These are phyloP conservation scores for Rhodofomes roseus DNA, from an alignment of 1,284 basidiomycete genomes.

Conservation along the genomic window DNA sequence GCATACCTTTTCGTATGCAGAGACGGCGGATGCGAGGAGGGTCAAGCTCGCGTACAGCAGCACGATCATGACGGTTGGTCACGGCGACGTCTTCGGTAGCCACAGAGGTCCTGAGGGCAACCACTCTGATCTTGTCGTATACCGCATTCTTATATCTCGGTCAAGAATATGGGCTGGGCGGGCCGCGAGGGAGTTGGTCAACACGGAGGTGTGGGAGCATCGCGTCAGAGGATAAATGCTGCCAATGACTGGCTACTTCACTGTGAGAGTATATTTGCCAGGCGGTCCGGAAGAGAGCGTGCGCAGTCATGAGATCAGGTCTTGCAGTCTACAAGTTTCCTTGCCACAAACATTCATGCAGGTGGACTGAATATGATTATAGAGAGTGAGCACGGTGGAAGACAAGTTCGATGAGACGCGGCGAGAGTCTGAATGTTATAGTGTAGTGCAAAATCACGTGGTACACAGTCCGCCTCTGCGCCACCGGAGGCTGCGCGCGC, in stretches of 20 bases:
- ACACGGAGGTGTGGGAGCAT: neutral
- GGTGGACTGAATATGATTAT: no score
- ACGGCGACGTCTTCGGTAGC: no score
- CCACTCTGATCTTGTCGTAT: no score
- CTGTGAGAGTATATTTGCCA: neutral
- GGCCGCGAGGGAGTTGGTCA: neutral
- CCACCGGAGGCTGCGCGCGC: neutral
- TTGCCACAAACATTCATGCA: no score
- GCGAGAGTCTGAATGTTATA: neutral
- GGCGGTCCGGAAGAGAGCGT: neutral
- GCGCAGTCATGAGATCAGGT: neutral
- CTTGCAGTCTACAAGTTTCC: no score
- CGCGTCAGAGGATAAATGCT: neutral
- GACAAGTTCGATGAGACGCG: neutral
- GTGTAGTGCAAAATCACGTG: neutral
- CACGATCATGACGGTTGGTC: neutral
- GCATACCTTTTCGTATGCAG: conserved; percentile 19
- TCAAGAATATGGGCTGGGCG: no score
- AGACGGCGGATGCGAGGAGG: neutral
- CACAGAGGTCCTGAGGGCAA: no score
- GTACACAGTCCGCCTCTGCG: neutral
- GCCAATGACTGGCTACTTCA: neutral
- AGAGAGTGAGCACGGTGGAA: neutral
- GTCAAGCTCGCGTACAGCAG: neutral
- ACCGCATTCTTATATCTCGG: no score